A percentile compares a stretch with the other conserved stretches of the same genome.
These are phyloP conservation scores for Discostella pseudostelligera DNA, from an alignment of 108 stramenopile species.

Conservation along the genomic window DNA sequence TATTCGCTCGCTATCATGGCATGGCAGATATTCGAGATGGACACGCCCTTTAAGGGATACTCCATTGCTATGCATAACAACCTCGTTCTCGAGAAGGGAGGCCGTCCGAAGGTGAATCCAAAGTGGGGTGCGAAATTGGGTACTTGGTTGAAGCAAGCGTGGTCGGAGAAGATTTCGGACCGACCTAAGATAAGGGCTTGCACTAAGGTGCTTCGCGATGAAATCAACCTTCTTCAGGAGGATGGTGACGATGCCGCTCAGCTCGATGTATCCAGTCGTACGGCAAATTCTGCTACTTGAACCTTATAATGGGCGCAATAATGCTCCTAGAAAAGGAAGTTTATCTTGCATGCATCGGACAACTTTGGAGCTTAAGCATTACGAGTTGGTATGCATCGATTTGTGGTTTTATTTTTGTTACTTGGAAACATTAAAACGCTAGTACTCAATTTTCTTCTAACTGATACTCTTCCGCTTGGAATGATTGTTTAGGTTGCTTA, in stretches of 20 bases:
- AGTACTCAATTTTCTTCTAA: too few relatives aligned
- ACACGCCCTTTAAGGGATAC: slow-evolving; percentile 66
- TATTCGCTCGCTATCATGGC: slow-evolving; percentile 84
- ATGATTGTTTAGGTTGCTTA: too few relatives aligned
- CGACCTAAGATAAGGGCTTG: slow-evolving; percentile 62
- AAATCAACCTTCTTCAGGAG: slow-evolving; percentile 59
- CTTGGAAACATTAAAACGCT: too few relatives aligned
- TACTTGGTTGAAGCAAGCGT: slow-evolving; percentile 24
- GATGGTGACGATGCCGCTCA: slow-evolving; percentile 37
- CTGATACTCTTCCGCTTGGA: too few relatives aligned
- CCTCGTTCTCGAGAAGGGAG: slow-evolving; percentile 54
- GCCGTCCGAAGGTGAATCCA: slow-evolving; percentile 54
- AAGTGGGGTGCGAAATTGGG: slow-evolving; percentile 52
- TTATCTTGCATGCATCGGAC: not conserved
- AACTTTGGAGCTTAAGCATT: not conserved
- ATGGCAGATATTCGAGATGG: slow-evolving; percentile 75
- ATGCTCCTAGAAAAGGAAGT: not conserved
- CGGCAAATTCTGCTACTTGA: slow-evolving; percentile 19
- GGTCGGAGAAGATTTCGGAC: slow-evolving; percentile 53
- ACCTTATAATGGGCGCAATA: not conserved
- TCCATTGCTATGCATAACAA: slow-evolving; percentile 60
- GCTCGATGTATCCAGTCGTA: slow-evolving; percentile 41
- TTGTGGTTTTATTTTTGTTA: too few relatives aligned
- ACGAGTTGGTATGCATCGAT: too few relatives aligned
- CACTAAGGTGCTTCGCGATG: slow-evolving; percentile 62